Evolutionary conservation across 2,329 filamentous ascomycete genomes (phyloP).

Genomic region (Fusarium hainanense): DNA sequence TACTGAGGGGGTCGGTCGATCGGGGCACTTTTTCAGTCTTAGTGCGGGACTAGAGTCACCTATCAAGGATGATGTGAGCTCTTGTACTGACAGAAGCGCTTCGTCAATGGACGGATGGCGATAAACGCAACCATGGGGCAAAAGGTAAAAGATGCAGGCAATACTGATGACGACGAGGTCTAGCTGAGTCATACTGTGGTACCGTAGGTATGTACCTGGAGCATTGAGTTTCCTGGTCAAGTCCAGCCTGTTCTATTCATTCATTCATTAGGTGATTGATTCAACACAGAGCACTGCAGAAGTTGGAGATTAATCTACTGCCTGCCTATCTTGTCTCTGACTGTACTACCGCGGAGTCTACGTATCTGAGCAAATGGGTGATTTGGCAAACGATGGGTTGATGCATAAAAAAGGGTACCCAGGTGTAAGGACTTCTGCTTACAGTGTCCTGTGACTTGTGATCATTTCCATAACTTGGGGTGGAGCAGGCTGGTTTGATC

Average conservation of each 20-base stretch:
- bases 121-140: conserved; percentile 36
- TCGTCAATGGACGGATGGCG: conserved; percentile 31
- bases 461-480: neutral
- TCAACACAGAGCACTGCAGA: neutral
- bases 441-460: conserved; percentile 6
- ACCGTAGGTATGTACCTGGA: neutral
- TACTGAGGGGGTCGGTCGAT: conserved; percentile 40
- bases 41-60: conserved; percentile 25
- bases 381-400: neutral
- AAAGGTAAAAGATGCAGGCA: conserved; percentile 33
- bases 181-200: conserved; percentile 6
- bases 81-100: conserved; percentile 3
- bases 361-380: neutral
- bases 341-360: neutral
- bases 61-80: conserved; percentile 34
- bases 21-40: conserved; percentile 38
- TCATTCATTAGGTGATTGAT: neutral
- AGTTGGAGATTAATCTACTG: neutral
- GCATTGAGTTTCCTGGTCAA: conserved; percentile 2
- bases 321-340: conserved; percentile 1
- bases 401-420: neutral
- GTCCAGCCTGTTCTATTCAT: conserved; percentile 3
- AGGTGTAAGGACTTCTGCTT: conserved; percentile 4
- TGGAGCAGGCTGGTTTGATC: conserved; percentile 21
- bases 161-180: conserved; percentile 31